Evolutionary conservation across 192 early-diverging fungal species (phyloP), one percentile per base, ranked within the genome.

Genomic region (Coemansia sp.): DNA sequence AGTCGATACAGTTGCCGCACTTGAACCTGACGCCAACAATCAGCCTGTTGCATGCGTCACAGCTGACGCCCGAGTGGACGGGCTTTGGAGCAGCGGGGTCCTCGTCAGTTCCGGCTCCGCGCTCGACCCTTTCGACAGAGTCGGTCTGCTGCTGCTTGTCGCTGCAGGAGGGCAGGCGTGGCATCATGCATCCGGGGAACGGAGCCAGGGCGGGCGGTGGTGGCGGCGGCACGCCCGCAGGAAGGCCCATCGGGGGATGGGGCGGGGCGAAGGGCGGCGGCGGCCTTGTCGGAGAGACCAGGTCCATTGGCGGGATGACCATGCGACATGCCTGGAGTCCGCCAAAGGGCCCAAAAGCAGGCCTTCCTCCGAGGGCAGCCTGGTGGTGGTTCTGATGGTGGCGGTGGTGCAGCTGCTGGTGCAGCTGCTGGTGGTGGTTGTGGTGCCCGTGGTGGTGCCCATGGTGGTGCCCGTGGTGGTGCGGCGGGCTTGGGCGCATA

Each of bases 1-100:
- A 98, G 64, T 98, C 94, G 36, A 87, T 69, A 66, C 96, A 98
- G 72, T 96, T 95, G 33, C 89, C 88, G 71, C 96, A 98, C 75
- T 95, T 95, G 86, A 92, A 98, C 4, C 95, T 84, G 23, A 88
- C 75, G 20, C 95, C 96, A 13, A 91, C 83, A 44, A 98, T 87
- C 0, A 91, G 92, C 22, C 87, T 85, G 20, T 82, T 74, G 33
- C 86, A 79, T 14, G 23, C 44, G n/a, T 77, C 74, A 34, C 74
- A 77, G 25, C 41, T 25, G 47, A 77, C 68, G 38, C 65, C 54
- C 11, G 37, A 15, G 54, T 77, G 74, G 28, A 62, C 57, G 23
- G 22, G n/a, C 45, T 41, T 50, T 22, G 47, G 47, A 23, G 47
- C 20, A 13, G 47, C 47, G 22, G 47, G 23, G 22, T 50, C 31